Evolutionary conservation across 1,284 basidiomycete genomes (phyloP).

Genomic region (Malassezia caprae): DNA sequence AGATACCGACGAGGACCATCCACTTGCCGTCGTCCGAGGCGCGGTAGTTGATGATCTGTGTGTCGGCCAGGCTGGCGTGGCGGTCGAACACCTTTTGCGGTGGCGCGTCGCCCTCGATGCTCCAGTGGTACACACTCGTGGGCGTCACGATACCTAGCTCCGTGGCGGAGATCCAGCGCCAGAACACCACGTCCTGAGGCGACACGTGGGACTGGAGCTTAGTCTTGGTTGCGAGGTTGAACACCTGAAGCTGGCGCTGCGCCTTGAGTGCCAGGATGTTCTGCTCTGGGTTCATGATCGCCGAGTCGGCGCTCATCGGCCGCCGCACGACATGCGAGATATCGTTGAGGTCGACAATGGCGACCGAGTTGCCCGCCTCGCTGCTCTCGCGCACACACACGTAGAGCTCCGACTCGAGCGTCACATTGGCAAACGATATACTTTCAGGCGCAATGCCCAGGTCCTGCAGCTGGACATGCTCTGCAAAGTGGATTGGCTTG

Average conservation of each 20-base stretch:
- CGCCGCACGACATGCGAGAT: conserved; percentile 59
- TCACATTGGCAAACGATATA: conserved; percentile 93
- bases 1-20: conserved; percentile 92
- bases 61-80: conserved; percentile 80
- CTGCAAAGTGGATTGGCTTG: conserved; percentile 44
- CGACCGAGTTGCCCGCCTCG: conserved; percentile 38
- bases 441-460: conserved; percentile 90
- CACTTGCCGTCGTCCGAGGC: conserved; percentile 86
- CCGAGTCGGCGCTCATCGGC: conserved; percentile 93
- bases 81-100: conserved; percentile 92
- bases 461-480: conserved; percentile 69
- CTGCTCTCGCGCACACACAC: conserved; percentile 72
- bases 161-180: conserved; percentile 92
- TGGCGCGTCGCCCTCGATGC: conserved; percentile 60
- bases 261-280: conserved; percentile 90
- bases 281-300: conserved; percentile 95
- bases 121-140: conserved; percentile 87
- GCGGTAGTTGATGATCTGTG: conserved; percentile 98
- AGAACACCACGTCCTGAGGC: conserved; percentile 91
- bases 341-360: conserved; percentile 46
- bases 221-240: conserved; percentile 90
- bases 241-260: conserved; percentile 79
- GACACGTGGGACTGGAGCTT: conserved; percentile 90
- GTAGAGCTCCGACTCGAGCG: conserved; percentile 91
- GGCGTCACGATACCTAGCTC: conserved; percentile 94